Evolutionary conservation across 495 filamentous ascomycete genomes (phyloP).

Genomic region (Xylaria longipes): DNA sequence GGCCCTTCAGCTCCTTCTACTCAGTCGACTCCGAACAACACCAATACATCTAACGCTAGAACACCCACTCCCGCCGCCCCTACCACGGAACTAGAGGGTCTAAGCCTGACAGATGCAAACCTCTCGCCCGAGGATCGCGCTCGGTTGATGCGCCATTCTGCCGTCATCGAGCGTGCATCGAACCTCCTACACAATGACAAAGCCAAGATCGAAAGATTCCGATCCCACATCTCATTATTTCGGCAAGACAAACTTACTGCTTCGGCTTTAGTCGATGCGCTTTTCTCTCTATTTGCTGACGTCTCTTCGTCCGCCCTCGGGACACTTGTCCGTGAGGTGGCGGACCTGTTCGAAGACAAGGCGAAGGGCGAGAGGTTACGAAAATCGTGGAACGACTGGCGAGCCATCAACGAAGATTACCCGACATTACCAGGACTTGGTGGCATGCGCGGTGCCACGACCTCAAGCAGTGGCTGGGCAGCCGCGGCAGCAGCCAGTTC

Average conservation of each 20-base stretch:
- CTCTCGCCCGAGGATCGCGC: slow-evolving; percentile 79
- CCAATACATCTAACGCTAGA: slow-evolving; percentile 20
- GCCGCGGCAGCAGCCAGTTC: slow-evolving; percentile 54
- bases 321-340: slow-evolving; percentile 88
- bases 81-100: slow-evolving; percentile 41
- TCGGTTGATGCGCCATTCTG: slow-evolving; percentile 73
- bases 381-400: slow-evolving; percentile 92
- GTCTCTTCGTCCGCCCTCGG: slow-evolving; percentile 77
- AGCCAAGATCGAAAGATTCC: slow-evolving; percentile 77
- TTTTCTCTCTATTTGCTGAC: slow-evolving; percentile 80
- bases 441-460: slow-evolving; percentile 60
- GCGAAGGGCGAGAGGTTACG: slow-evolving; percentile 73
- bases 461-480: slow-evolving; percentile 58
- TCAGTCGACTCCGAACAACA: slow-evolving; percentile 19
- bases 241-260: slow-evolving; percentile 70
- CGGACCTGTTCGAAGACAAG: slow-evolving; percentile 89
- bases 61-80: slow-evolving; percentile 27
- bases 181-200: slow-evolving; percentile 78
- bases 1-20: slow-evolving; percentile 27
- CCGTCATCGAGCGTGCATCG: slow-evolving; percentile 84
- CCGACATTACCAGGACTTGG: slow-evolving; percentile 80
- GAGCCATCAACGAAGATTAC: slow-evolving; percentile 94
- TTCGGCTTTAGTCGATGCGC: slow-evolving; percentile 77
- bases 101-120: slow-evolving; percentile 49
- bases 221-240: slow-evolving; percentile 76